Conservation (phyloP, 2,329 filamentous ascomycete genomes). For the Trichoderma aggressivum region DNA sequence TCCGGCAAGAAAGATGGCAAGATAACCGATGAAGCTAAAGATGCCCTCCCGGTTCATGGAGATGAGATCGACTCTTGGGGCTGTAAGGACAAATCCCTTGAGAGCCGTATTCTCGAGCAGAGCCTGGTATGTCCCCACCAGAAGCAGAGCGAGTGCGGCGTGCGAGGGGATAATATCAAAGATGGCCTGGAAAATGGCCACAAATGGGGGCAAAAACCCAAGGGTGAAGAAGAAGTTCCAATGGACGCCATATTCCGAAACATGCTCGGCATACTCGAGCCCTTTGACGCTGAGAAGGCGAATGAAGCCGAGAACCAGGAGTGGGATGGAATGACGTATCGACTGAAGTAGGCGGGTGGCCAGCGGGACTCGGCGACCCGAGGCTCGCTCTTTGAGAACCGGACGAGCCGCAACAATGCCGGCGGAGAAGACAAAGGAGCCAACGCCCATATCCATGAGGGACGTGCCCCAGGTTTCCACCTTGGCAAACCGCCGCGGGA, state of each 20-base stretch:
- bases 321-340: slow-evolving; percentile 75
- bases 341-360: slow-evolving; percentile 60
- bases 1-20: slow-evolving; percentile 90
- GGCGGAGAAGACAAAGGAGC: slow-evolving; percentile 93
- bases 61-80: slow-evolving; percentile 72
- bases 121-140: slow-evolving; percentile 70
- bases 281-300: slow-evolving; percentile 88
- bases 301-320: slow-evolving; percentile 75
- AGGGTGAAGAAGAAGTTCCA: slow-evolving; percentile 99
- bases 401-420: slow-evolving; percentile 86
- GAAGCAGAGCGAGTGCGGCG: slow-evolving; percentile 66
- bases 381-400: slow-evolving; percentile 65
- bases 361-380: slow-evolving; percentile 49
- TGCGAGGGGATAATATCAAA: slow-evolving; percentile 72
- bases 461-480: slow-evolving; percentile 99
- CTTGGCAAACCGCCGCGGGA: slow-evolving; percentile 92
- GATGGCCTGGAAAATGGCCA: slow-evolving; percentile 74
- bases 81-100: slow-evolving; percentile 77
- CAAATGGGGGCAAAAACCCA: slow-evolving; percentile 81
- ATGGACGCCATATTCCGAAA: slow-evolving; percentile 95
- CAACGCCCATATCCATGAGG: slow-evolving; percentile 97
- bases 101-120: slow-evolving; percentile 73
- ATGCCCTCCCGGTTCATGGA: slow-evolving; percentile 92
- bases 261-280: slow-evolving; percentile 93
- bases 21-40: slow-evolving; percentile 91